Conservation (phyloP, 768 basidiomycete genomes). For the Lentinula edodes region DNA sequence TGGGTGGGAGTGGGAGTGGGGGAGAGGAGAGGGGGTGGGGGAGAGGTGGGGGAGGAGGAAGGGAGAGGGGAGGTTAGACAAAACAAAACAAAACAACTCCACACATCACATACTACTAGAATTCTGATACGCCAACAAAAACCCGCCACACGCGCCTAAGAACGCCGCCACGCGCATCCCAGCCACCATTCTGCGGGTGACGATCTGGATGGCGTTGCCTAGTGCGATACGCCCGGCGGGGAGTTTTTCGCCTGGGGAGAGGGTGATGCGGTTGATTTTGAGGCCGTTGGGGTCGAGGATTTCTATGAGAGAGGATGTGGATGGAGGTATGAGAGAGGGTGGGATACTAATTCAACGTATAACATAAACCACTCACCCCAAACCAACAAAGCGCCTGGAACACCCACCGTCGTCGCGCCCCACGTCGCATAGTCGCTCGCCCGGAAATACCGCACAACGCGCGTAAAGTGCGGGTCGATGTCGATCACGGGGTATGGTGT, state of each 20-base stretch:
- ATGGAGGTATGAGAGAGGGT: too few species aligned
- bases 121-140: conserved; percentile 88
- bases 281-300: conserved; percentile 41
- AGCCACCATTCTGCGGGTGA: conserved; percentile 25
- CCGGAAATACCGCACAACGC: conserved; percentile 88
- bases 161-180: conserved; percentile 53
- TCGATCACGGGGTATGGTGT: conserved; percentile 91
- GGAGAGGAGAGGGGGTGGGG: too few species aligned
- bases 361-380: too few species aligned
- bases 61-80: too few species aligned
- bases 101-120: too few species aligned
- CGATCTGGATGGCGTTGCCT: neutral
- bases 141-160: conserved; percentile 86
- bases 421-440: conserved; percentile 82
- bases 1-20: too few species aligned
- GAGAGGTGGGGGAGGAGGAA: too few species aligned
- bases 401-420: conserved; percentile 75
- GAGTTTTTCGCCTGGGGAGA: neutral
- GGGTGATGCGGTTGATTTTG: neutral
- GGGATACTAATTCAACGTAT: too few species aligned
- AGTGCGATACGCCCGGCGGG: neutral
- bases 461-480: conserved; percentile 80
- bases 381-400: conserved; percentile 74
- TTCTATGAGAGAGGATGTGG: conserved; percentile 29
- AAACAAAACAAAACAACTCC: too few species aligned